Evolutionary conservation across 208 protist genomes (phyloP).

Genomic region (Tritrichomonas musculus): DNA sequence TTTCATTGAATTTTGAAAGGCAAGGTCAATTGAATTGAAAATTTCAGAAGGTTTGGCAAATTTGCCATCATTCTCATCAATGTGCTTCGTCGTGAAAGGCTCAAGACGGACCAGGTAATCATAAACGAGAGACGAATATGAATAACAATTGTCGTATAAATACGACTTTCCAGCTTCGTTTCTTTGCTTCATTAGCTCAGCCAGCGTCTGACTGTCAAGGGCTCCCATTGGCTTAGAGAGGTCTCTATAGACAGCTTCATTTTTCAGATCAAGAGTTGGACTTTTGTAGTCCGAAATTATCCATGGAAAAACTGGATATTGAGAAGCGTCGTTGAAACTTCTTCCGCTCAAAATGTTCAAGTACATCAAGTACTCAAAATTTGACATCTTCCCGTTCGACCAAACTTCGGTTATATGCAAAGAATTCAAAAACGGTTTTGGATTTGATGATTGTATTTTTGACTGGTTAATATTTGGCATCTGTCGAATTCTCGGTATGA

Average conservation of each 20-base stretch:
- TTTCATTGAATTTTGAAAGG: background rate
- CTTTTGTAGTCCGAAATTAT: background rate
- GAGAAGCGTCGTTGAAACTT: constrained; percentile 86
- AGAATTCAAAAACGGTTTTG: background rate
- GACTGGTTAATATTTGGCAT: background rate
- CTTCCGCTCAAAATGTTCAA: constrained; percentile 90
- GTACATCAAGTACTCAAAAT: constrained; percentile 96
- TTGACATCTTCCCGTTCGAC: constrained; percentile 45
- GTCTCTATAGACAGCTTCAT: background rate
- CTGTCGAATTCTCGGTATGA: background rate
- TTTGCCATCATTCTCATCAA: background rate
- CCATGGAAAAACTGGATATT: constrained; percentile 59
- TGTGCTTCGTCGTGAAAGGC: background rate
- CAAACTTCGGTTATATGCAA: background rate
- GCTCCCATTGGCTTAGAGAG: background rate
- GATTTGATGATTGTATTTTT: background rate
- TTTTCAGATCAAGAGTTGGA: background rate
- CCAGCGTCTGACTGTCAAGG: background rate
- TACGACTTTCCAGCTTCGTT: background rate
- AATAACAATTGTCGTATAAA: background rate
- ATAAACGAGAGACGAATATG: background rate
- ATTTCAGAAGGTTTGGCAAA: background rate
- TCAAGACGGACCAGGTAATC: background rate
- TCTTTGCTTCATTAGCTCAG: background rate
- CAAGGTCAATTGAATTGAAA: background rate